Evolutionary conservation across 345 rosid genomes (phyloP), one percentile per base, ranked within the genome.

Genomic region (Ceriops tagal): DNA sequence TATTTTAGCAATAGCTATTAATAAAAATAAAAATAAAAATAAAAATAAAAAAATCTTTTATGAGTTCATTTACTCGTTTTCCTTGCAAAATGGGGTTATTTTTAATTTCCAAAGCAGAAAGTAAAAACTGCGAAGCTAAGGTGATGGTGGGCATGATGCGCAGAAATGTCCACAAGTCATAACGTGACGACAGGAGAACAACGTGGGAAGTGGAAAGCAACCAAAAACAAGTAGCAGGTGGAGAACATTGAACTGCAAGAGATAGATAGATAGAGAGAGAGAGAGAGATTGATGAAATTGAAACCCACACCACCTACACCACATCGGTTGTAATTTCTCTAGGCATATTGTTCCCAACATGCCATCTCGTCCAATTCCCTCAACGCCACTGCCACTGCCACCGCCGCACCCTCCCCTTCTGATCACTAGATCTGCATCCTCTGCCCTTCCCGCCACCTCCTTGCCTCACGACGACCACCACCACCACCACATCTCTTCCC

Each of bases 361-460:
- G 91, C 90, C 87, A 61, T 78, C 88, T 1, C 84, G 91, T 51
- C 58, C 67, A 26, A 24, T 79, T 53, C 76, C 83, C 1, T 77
- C 77, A 47, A 43, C 52, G 4, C 51, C 24, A 35, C 37, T 58
- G 47, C 52, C 49, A 16, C 66, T 68, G 2, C 49, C 52, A 63
- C 30, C 72, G 1, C 53, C 52, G 65, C 35, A 68, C 39, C 72
- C 37, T 79, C 79, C 21, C 18, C 49, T 5, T 18, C 49, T 0
- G 49, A 11, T 43, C 18, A 11, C 49, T 13, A 43, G 49, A 43
- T 43, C 49, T 55, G 59, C 22, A 9, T 22, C 55, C 73, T 58
- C 67, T 68, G 58, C 71, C 30, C 18, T 43, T 64, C 15, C 61
- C 64, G 46, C 70, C 22, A 4, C 49, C 15, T 11, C 49, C 49